Percentiles rank a stretch among this genome's conserved stretches.
Evolutionary conservation across 2,329 filamentous ascomycete genomes (phyloP).

Genomic region (Plectosphaerella cucumerina): DNA sequence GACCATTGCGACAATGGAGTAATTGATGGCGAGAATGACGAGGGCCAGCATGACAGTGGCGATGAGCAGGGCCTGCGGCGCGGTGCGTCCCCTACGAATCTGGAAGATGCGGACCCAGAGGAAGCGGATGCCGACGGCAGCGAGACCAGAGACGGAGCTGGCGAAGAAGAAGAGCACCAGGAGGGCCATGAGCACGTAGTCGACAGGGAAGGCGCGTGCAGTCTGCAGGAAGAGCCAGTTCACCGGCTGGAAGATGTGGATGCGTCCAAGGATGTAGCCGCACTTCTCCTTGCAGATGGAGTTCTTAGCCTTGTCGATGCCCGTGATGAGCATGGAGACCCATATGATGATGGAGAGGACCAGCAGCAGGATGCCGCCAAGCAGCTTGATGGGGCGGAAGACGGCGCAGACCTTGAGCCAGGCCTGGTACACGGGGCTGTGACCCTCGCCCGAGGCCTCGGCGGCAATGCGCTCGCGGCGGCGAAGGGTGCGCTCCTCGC

Average conservation of each 20-base stretch:
- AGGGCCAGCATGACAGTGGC: conserved; percentile 88
- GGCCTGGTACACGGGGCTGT: conserved; percentile 63
- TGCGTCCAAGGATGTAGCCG: conserved; percentile 82
- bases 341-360: conserved; percentile 72
- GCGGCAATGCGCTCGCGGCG: conserved; percentile 83
- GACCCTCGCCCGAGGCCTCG: conserved; percentile 75
- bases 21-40: conserved; percentile 88
- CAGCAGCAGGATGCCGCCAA: conserved; percentile 77
- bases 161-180: conserved; percentile 84
- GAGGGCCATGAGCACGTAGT: conserved; percentile 85
- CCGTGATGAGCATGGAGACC: conserved; percentile 90
- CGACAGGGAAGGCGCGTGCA: conserved; percentile 80
- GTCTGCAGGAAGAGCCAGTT: conserved; percentile 85
- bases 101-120: conserved; percentile 92
- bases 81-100: conserved; percentile 83
- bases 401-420: conserved; percentile 81
- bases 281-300: conserved; percentile 87
- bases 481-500: conserved; percentile 89
- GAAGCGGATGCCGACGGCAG: conserved; percentile 87
- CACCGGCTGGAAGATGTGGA: conserved; percentile 91
- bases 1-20: conserved; percentile 87
- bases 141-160: conserved; percentile 81
- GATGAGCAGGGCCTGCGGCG: conserved; percentile 86
- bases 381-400: conserved; percentile 82
- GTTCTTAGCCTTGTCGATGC: conserved; percentile 94